Percentiles rank a stretch among this genome's conserved stretches.
Evolutionary conservation across 2,329 filamentous ascomycete species (phyloP).

Genomic region (Ophiobolus disseminans): DNA sequence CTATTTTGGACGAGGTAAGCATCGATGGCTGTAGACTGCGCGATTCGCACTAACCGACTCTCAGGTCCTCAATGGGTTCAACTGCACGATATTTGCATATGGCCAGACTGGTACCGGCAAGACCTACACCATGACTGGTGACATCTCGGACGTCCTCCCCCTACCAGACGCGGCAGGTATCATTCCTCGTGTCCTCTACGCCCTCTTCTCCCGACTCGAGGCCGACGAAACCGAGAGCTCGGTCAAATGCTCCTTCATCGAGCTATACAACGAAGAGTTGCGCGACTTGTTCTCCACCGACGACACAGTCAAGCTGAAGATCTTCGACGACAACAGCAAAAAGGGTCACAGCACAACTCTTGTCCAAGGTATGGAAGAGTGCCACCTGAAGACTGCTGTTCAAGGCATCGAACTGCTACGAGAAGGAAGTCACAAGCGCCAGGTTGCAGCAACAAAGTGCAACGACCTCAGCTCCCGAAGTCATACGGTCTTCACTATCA

Average conservation of each 20-base stretch:
- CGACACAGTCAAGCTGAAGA: conserved; percentile 86
- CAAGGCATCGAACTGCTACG: conserved; percentile 90
- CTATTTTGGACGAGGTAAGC: conserved; percentile 86
- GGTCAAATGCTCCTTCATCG: conserved; percentile 98
- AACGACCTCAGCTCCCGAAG: conserved; percentile 97
- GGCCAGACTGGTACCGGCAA: conserved; percentile 98
- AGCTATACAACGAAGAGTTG: conserved; percentile 97
- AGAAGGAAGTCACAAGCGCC: conserved; percentile 87
- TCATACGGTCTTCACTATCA: conserved; percentile 97
- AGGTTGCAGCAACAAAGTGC: conserved; percentile 99
- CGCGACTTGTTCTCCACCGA: conserved; percentile 86
- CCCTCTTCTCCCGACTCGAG: conserved; percentile 85
- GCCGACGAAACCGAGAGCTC: conserved; percentile 78
- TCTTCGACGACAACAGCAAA: conserved; percentile 85
- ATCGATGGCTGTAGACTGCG: neutral
- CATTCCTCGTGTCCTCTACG: conserved; percentile 87
- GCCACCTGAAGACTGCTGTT: conserved; percentile 82
- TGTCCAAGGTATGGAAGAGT: conserved; percentile 98
- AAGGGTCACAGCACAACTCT: conserved; percentile 85
- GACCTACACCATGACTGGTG: conserved; percentile 99
- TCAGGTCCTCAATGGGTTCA: conserved; percentile 91
- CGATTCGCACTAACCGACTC: conserved; percentile 13
- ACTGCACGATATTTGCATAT: conserved; percentile 98
- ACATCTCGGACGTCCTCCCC: conserved; percentile 90
- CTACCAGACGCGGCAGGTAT: conserved; percentile 93